Base-by-base conservation (phyloP, 228 moss, liverwort and hornwort genomes). In the Sphagnum fallax region DNA sequence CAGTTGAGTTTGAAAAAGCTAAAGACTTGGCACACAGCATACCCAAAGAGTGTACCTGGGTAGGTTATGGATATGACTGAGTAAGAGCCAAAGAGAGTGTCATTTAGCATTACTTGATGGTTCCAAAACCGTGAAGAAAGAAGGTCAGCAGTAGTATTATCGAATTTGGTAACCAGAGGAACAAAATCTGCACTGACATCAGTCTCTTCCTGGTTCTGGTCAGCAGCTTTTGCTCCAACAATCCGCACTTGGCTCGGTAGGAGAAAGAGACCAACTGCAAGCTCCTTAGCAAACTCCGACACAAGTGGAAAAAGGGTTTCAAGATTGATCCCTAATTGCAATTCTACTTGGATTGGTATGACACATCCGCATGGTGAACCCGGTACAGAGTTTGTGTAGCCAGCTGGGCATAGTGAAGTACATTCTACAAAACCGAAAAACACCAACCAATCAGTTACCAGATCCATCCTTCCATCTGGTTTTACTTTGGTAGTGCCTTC, bases 61-160 rank as follows among this genome's bases (percentile, higher is more conserved):
- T 89, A 91, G 1, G 67, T 70, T 52, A 93, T 75, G 73, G 68
- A 89, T 47, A 79, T 67, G 59, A 91, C 80, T 32, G 68, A 66
- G 53, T 84, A 91, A 61, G 75, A 81, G 63, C 91, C 93, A 77
- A 91, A 93, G 5, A 87, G 68, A 4, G 91, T 78, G 76, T 78
- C 60, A 62, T 93, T 93, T 65, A 93, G 75, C 48, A 74, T 72
- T 70, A 93, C 83, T 75, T 83, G 78, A 65, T 70, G 72, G 71
- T 81, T 82, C 87, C 87, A 89, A 72, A 93, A 79, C 52, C 93
- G 89, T 50, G 90, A 87, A 52, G 91, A 84, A 79, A 93, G 83
- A 48, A 93, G 87, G 72, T 91, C 71, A 12, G 81, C 85, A 63
- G 82, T 82, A 18, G 91, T 87, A 69, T 76, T 75, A 60, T 91